Percentiles rank a stretch among this genome's conserved stretches.
Evolutionary conservation across 768 basidiomycete genomes (phyloP).

Genomic region (Trametes maxima): DNA sequence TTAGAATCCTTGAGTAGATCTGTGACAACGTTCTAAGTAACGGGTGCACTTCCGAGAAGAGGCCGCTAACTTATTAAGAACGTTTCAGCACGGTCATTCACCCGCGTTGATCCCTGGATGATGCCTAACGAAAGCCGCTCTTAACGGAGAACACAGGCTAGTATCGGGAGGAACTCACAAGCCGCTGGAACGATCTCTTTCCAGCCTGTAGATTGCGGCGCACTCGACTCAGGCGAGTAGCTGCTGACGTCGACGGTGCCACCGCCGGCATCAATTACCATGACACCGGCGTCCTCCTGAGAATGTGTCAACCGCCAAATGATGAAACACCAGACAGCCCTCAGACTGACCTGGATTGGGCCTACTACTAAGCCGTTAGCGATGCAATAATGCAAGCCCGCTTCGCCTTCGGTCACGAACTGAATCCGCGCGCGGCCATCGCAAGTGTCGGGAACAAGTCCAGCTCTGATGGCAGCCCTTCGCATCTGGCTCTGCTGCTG

Average conservation of each 20-base stretch:
- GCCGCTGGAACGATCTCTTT: constrained; percentile 49
- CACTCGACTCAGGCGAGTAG: constrained; percentile 43
- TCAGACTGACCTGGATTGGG: constrained; percentile 29
- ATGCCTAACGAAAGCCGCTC: constrained; percentile 35
- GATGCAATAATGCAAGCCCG: constrained; percentile 51
- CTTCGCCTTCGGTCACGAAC: constrained; percentile 64
- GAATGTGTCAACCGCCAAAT: background rate
- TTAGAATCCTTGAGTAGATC: constrained; percentile 28
- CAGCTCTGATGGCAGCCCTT: constrained; percentile 52
- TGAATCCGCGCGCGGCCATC: constrained; percentile 47
- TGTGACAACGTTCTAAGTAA: background rate
- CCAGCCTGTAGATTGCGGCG: constrained; percentile 33
- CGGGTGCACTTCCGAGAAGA: background rate
- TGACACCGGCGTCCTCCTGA: constrained; percentile 48
- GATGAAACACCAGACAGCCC: constrained; percentile 1
- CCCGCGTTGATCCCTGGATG: constrained; percentile 44
- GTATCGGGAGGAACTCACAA: constrained; percentile 28
- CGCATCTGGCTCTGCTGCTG: constrained; percentile 60
- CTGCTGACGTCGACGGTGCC: constrained; percentile 65
- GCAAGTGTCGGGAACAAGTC: constrained; percentile 46
- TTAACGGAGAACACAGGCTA: background rate
- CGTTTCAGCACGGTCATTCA: constrained; percentile 39
- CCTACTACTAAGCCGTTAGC: constrained; percentile 37
- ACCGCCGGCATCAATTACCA: constrained; percentile 64
- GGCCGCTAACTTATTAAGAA: constrained; percentile 34